These are phyloP conservation scores for Diaporthe caulivora DNA, from an alignment of 2,329 filamentous ascomycete species.

Conservation along the genomic window DNA sequence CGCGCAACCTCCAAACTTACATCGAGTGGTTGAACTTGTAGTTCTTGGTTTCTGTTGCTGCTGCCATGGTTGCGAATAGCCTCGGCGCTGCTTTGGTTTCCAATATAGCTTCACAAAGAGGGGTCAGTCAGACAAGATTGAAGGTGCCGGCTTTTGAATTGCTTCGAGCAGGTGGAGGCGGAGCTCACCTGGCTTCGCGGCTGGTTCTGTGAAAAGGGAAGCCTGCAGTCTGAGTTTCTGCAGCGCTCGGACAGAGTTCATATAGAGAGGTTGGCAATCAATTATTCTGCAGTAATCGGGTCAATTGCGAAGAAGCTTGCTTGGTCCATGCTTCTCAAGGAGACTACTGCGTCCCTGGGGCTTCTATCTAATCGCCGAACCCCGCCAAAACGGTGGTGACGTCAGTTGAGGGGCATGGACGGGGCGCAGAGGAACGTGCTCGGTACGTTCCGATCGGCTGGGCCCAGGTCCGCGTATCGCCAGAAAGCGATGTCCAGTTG, in stretches of 20 bases:
- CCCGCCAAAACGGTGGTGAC: slow-evolving; percentile 13
- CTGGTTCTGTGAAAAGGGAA: slow-evolving; percentile 44
- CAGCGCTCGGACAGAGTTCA: slow-evolving; percentile 48
- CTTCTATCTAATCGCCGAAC: slow-evolving; percentile 28
- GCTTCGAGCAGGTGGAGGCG: not conserved
- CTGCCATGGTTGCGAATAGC: slow-evolving; percentile 68
- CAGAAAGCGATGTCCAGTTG: not conserved
- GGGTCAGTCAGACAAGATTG: slow-evolving; percentile 30
- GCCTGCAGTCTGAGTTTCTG: slow-evolving; percentile 47
- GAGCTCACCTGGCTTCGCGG: slow-evolving; percentile 26
- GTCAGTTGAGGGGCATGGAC: slow-evolving; percentile 11
- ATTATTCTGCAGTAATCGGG: not conserved
- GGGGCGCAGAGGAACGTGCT: not conserved
- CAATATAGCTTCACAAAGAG: slow-evolving; percentile 33
- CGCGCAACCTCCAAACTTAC: slow-evolving; percentile 56
- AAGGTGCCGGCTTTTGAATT: not conserved
- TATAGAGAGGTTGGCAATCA: slow-evolving; percentile 36
- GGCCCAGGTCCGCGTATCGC: too few species aligned
- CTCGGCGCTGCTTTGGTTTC: slow-evolving; percentile 38
- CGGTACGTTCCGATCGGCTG: slow-evolving; percentile 2
- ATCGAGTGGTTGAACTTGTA: slow-evolving; percentile 95
- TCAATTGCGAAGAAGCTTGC: not conserved
- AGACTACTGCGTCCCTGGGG: not conserved
- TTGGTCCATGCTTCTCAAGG: not conserved
- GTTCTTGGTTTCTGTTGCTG: slow-evolving; percentile 77